A percentile compares a stretch with the other conserved stretches of the same genome.
phyloP scores from a whole-genome alignment of 148 eudicot species.

The Heliosperma pusillum region DNA sequence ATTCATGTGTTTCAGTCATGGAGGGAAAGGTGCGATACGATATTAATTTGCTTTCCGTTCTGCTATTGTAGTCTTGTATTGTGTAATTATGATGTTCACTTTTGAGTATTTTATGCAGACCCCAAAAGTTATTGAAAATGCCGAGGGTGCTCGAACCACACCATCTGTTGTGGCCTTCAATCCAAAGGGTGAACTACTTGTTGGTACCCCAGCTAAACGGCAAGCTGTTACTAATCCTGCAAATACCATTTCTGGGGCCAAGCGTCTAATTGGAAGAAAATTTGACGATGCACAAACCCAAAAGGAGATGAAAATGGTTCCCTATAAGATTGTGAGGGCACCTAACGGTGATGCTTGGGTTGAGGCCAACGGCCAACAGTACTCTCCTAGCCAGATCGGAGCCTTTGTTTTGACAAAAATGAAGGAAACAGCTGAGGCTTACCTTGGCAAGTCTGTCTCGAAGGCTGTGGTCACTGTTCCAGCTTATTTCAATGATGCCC shows the following conservation, averaged over 20 bases:
- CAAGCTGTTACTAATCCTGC: constrained; percentile 90
- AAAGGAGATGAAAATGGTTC: constrained; percentile 95
- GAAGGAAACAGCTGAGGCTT: constrained; percentile 97
- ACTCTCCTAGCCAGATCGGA: constrained; percentile 92
- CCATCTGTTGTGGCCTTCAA: constrained; percentile 87
- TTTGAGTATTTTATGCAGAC: constrained; percentile 31
- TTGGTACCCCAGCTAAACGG: constrained; percentile 92
- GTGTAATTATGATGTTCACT: neutral
- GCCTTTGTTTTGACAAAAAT: constrained; percentile 87
- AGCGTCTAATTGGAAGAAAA: constrained; percentile 82
- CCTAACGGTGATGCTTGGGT: constrained; percentile 99
- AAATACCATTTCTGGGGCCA: constrained; percentile 77
- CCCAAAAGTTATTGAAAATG: constrained; percentile 87
- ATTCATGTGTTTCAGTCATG: constrained; percentile 93
- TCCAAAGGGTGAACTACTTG: constrained; percentile 76
- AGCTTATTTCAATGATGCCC: constrained; percentile 95
- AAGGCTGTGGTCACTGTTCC: constrained; percentile 95
- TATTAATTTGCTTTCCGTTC: neutral
- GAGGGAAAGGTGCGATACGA: constrained; percentile 77
- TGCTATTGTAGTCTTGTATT: neutral
- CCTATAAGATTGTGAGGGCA: constrained; percentile 78
- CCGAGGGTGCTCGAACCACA: constrained; percentile 98
- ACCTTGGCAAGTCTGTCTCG: constrained; percentile 67
- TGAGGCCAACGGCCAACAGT: constrained; percentile 86
- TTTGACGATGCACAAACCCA: constrained; percentile 86